phyloP scores from a whole-genome alignment of 345 rosid genomes.

The Salix arbutifolia region DNA sequence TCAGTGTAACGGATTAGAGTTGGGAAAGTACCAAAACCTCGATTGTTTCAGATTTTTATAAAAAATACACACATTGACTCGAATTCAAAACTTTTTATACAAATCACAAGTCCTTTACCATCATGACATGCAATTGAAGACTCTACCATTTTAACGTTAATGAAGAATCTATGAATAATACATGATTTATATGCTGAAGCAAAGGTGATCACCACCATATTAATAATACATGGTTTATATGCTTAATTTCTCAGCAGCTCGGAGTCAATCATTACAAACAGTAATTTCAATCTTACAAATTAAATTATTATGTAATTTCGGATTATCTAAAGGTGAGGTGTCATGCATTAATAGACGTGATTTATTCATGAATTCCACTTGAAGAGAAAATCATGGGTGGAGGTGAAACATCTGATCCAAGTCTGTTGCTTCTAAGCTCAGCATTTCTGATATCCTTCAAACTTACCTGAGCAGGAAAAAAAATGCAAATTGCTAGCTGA shows the following conservation, averaged over 20 bases:
- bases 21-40: background rate
- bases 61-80: no score
- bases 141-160: background rate
- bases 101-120: no score
- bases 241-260: constrained; percentile 2
- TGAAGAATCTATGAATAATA: background rate
- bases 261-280: background rate
- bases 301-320: background rate
- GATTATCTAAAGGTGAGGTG: background rate
- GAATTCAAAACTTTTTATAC: no score
- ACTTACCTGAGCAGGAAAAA: background rate
- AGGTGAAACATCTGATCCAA: constrained; percentile 2
- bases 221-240: background rate
- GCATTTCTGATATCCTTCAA: constrained; percentile 2
- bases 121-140: no score
- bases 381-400: background rate
- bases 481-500: background rate
- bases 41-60: no score
- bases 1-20: background rate
- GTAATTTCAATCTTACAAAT: background rate
- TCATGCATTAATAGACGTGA: background rate
- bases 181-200: background rate
- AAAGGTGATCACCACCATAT: background rate
- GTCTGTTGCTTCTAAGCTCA: background rate
- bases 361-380: background rate